These are phyloP conservation scores for Craterostigma plantagineum DNA, from an alignment of 257 asterid genomes.

Conservation along the genomic window DNA sequence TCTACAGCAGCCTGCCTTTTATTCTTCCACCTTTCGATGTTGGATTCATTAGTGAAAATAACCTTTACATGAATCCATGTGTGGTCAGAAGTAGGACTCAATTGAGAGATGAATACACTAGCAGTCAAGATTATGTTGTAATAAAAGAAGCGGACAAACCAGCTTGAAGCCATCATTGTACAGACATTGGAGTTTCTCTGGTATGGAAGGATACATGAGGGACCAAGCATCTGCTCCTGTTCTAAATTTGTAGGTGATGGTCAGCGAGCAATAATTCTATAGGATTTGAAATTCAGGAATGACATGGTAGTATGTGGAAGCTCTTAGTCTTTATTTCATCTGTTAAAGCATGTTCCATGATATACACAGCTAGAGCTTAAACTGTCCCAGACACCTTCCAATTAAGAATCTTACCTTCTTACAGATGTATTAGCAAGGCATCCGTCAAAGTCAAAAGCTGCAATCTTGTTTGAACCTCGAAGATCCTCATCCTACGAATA, in stretches of 20 bases:
- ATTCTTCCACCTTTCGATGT: conserved; percentile 93
- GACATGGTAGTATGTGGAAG: too few species aligned
- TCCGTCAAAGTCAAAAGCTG: conserved; percentile 99
- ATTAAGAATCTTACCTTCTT: conserved; percentile 34
- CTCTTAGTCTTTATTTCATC: too few species aligned
- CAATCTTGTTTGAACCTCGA: conserved; percentile 64
- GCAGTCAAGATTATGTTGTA: neutral
- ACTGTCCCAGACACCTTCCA: neutral
- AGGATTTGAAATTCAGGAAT: too few species aligned
- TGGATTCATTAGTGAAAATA: conserved; percentile 84
- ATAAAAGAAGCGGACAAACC: conserved; percentile 26
- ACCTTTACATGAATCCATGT: conserved; percentile 23
- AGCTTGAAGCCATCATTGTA: conserved; percentile 75
- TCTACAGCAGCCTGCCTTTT: conserved; percentile 88
- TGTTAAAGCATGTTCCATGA: too few species aligned
- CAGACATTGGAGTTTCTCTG: conserved; percentile 72
- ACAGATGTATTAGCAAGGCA: conserved; percentile 81
- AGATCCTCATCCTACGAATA: conserved; percentile 56
- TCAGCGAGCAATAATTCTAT: too few species aligned
- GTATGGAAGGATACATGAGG: conserved; percentile 82
- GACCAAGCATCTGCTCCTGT: conserved; percentile 96
- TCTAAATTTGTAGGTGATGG: too few species aligned
- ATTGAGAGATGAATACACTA: neutral
- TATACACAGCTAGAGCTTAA: neutral
- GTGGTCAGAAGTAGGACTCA: neutral